Evolutionary conservation across 2,329 filamentous ascomycete species (phyloP), one percentile per base, ranked within the genome.

Genomic region (Fusarium nurragi): DNA sequence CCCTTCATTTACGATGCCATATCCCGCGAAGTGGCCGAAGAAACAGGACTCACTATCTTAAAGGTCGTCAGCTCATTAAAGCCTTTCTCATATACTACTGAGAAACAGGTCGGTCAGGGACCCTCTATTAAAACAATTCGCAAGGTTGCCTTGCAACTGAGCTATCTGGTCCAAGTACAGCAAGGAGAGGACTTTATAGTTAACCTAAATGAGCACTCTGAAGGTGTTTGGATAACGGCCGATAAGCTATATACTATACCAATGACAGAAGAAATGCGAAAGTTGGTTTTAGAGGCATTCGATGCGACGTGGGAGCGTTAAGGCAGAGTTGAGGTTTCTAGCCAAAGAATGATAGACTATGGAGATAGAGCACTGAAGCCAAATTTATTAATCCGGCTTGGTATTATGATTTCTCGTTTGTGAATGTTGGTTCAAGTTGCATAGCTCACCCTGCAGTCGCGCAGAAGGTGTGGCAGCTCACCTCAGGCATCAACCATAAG

Each of bases 151-250:
- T 50, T 41, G 37, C 37, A 41, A 12, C 37, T 50, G 25, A 26
- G 26, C 5, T 44, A 28, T 26, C 19, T 37, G 6, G 30, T 34
- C 2, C 6, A 30, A 4, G 30, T 26, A 11, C 9, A 26, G 7
- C 9, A 26, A 26, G 25, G 7, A 9, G 25, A 38, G 5, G 28
- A 28, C 28, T 44, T 25, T 44, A 21, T 28, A 4, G 48, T 44
- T n/a, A 52, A 52, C 28, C 28, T 16, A 23, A n/a, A 37, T 37
- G 30, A 52, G 28, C 39, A 52, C 14, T 43, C 48, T 37, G 38
- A 52, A 44, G 38, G 48, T 28, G n/a, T 18, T 13, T 52, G 28
- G 48, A 18, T 23, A 13, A 44, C 38, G 19, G 21, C 22, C 16
- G 39, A 52, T 12, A 37, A 23, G 28, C 41, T 44, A 4, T 37